Evolutionary conservation across 1,284 basidiomycete genomes (phyloP), one percentile per base, ranked within the genome.

Genomic region (Ceratobasidium sp.): DNA sequence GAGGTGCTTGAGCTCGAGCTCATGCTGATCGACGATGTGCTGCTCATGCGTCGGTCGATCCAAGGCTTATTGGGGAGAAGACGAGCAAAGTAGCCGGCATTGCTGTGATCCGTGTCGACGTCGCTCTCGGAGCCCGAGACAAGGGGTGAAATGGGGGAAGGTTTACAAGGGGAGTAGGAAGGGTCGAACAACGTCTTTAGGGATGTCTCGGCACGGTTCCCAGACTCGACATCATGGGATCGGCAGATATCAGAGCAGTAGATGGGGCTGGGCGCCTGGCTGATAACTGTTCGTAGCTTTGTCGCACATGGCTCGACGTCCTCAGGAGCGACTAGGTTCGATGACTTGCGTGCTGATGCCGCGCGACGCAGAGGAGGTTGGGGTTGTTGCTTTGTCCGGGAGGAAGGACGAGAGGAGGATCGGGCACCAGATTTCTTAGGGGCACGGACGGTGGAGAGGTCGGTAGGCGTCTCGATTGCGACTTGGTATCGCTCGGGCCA

Each of bases 211-310:
- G 64, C 64, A 12, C 64, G 64, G 20, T 67, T 67, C n/a, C 64
- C 64, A 17, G 38, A 55, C 42, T 67, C 64, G 42, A 67, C 52
- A 20, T 67, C 64, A 42, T 67, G 64, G 50, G 40, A 77, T 71
- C 84, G 82, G 77, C 90, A 92, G 75, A 87, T 84, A 72, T 91
- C 88, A 1, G 90, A 91, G 79, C 90, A 92, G 79, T 92, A 92
- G 72, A 92, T 83, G 27, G 90, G 89, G 1, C 85, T 85, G 13
- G 88, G 90, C 0, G 82, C 82, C 76, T 89, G 88, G 80, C 91
- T 89, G 79, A 92, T 91, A 78, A 91, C 81, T 3, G 85, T 86
- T 42, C 85, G 84, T 53, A 82, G 32, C 81, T 73, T 85, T 85
- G 42, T 82, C 73, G 12, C 80, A 78, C 27, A 20, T 3, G 75